phyloP scores from a whole-genome alignment of 768 basidiomycete genomes.

The Hericium coralloides region DNA sequence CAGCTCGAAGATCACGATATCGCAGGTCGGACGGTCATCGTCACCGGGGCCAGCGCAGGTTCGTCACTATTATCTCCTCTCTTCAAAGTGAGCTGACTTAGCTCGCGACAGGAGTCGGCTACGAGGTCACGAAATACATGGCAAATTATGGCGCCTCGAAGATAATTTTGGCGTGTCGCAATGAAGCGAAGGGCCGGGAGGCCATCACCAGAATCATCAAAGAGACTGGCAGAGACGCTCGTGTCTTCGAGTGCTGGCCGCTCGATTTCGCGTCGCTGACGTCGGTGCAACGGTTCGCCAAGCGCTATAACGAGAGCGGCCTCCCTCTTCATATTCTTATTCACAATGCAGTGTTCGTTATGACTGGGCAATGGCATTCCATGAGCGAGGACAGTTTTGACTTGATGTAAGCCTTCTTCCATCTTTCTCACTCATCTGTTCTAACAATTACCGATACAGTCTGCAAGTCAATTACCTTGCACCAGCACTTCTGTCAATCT shows the following conservation, averaged over 20 bases:
- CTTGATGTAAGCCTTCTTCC: background rate
- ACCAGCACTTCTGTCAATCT: background rate
- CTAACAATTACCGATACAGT: background rate
- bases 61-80: background rate
- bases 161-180: background rate
- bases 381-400: background rate
- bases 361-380: background rate
- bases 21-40: background rate
- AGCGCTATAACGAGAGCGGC: background rate
- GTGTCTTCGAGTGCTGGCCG: background rate
- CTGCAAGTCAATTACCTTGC: background rate
- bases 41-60: background rate
- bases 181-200: background rate
- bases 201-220: background rate
- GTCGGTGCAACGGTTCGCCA: background rate
- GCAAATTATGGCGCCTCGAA: background rate
- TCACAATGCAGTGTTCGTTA: background rate
- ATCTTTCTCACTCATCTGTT: too few species aligned
- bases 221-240: background rate
- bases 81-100: background rate
- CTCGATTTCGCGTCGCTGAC: background rate
- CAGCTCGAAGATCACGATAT: background rate
- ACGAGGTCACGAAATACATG: background rate
- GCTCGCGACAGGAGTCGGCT: background rate
- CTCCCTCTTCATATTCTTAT: background rate